phyloP scores from a whole-genome alignment of 768 basidiomycete genomes.

The Tricholoma terreum region DNA sequence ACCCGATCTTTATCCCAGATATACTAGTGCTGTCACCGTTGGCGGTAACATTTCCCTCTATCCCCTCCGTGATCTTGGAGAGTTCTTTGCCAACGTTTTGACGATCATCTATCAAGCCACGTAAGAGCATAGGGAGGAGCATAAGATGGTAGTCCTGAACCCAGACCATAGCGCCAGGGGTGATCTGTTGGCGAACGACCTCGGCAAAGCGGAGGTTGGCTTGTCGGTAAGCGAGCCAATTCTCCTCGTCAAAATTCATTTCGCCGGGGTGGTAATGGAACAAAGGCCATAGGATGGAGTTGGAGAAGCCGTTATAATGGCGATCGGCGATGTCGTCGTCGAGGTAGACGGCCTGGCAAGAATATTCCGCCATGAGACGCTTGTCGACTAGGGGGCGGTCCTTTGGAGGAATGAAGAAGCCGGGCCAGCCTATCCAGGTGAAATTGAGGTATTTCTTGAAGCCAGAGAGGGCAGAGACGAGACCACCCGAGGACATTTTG shows the following conservation, averaged over 20 bases:
- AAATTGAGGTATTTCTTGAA: slow-evolving; percentile 98
- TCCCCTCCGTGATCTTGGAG: slow-evolving; percentile 68
- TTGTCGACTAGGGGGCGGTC: slow-evolving; percentile 91
- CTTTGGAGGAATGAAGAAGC: slow-evolving; percentile 89
- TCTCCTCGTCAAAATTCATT: slow-evolving; percentile 99
- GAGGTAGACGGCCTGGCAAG: slow-evolving; percentile 96
- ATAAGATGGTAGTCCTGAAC: slow-evolving; percentile 98
- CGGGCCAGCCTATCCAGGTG: slow-evolving; percentile 97
- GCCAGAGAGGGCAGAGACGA: slow-evolving; percentile 94
- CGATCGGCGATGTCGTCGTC: slow-evolving; percentile 98
- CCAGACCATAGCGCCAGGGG: slow-evolving; percentile 94
- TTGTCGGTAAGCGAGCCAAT: slow-evolving; percentile 97
- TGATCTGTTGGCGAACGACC: slow-evolving; percentile 74
- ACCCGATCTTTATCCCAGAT: slow-evolving; percentile 89
- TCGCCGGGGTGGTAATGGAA: slow-evolving; percentile 99
- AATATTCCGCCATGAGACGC: slow-evolving; percentile 91
- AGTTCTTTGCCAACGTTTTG: slow-evolving; percentile 57
- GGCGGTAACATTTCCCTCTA: slow-evolving; percentile 48
- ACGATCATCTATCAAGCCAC: slow-evolving; percentile 78
- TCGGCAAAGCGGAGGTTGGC: slow-evolving; percentile 96
- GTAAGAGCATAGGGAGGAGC: slow-evolving; percentile 95
- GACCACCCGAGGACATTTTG: slow-evolving; percentile 98
- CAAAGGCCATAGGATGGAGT: slow-evolving; percentile 98
- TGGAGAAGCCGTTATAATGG: slow-evolving; percentile 98
- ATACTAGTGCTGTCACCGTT: slow-evolving; percentile 31